Evolutionary conservation across 495 filamentous ascomycete genomes (phyloP), one percentile per base, ranked within the genome.

Genomic region (Tuber calosporum): DNA sequence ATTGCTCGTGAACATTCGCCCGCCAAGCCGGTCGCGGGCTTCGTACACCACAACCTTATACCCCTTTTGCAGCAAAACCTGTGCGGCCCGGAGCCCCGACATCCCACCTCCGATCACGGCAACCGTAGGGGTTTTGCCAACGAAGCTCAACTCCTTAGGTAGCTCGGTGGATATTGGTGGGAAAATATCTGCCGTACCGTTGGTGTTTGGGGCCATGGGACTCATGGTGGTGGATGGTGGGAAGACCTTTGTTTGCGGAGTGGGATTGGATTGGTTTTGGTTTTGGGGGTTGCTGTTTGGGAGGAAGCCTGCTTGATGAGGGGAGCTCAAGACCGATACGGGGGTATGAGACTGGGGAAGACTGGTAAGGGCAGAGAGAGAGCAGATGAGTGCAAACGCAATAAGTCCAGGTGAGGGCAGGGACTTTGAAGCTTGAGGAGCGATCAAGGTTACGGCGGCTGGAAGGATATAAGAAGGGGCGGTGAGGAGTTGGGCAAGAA

Each of bases 61-160:
- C 20, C 93, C 93, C 82, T 91, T 87, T 70, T 91, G 87, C 30
- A 92, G 82, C 4, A 97, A 86, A 37, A 96, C 84, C 79, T 96
- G 92, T 15, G 94, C 92, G 79, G 93, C 95, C 75, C 93, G 86
- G 39, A 99, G 83, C 26, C 94, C 95, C n/a, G 95, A 87, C 34
- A 97, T 80, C 38, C 95, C 95, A 48, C 92, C 94, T 22, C 95
- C 95, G 68, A 99, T 86, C 26, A 99, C 84, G 20, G 90, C 91
- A 38, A 97, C 83, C 70, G 69, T 67, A 17, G 78, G 79, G 15
- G 73, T 76, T 53, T 66, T 68, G 30, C 36, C 58, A 48, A 45
- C 53, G 67, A 67, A 75, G 69, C 42, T 37, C 66, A 75, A 43
- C 38, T 74, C 45, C 38, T 71, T 74, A 42, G 26, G 38, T 19